These are phyloP conservation scores for Pleurotus cornucopiae DNA, from an alignment of 768 basidiomycete species.

Conservation along the genomic window DNA sequence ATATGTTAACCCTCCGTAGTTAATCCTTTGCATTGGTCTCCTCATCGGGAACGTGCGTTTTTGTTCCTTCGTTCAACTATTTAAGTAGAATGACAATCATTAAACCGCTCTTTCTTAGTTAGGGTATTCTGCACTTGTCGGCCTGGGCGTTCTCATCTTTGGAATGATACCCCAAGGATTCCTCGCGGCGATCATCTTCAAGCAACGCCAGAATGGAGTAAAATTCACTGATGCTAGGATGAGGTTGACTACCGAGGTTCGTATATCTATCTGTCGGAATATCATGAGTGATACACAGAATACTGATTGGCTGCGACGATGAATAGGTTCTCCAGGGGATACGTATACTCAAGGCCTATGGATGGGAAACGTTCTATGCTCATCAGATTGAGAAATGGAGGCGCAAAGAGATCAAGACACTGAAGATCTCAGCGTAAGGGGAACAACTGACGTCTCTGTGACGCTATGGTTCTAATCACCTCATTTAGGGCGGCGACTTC, in stretches of 20 bases:
- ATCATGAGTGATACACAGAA: not conserved
- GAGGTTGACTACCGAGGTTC: constrained; percentile 55
- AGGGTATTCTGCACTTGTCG: constrained; percentile 68
- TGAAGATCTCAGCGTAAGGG: constrained; percentile 34
- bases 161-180: constrained; percentile 57
- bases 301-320: not conserved
- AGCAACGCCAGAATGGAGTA: constrained; percentile 50
- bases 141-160: constrained; percentile 52
- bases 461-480: not conserved
- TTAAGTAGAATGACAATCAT: not conserved
- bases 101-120: constrained; percentile 29
- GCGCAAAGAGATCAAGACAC: constrained; percentile 32
- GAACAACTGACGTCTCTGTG: not conserved
- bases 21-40: constrained; percentile 56
- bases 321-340: constrained; percentile 58
- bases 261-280: not conserved
- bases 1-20: constrained; percentile 14
- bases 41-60: constrained; percentile 50
- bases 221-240: constrained; percentile 66
- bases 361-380: constrained; percentile 52
- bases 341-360: constrained; percentile 60
- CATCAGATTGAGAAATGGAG: constrained; percentile 34
- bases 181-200: constrained; percentile 49
- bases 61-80: not conserved
- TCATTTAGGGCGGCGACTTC: constrained; percentile 29